These are phyloP conservation scores for Candida berthetii DNA, from an alignment of 805 yeast species.

Conservation along the genomic window DNA sequence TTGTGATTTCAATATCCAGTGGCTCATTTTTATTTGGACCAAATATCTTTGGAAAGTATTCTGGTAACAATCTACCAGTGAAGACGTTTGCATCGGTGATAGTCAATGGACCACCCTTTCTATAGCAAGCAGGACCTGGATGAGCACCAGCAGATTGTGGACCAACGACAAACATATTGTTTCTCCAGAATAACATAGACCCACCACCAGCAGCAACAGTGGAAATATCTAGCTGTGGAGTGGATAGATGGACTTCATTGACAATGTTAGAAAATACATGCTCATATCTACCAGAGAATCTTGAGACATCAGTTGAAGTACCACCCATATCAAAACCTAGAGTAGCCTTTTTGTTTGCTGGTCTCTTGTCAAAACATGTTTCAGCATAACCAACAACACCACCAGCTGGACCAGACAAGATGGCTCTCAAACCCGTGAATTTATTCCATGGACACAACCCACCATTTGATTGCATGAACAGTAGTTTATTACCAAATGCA, in stretches of 20 bases:
- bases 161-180: slow-evolving; percentile 37
- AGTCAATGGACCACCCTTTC: slow-evolving; percentile 42
- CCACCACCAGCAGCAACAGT: slow-evolving; percentile 36
- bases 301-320: slow-evolving; percentile 33
- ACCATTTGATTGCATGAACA: slow-evolving; percentile 57
- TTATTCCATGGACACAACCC: slow-evolving; percentile 47
- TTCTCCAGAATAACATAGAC: slow-evolving; percentile 24
- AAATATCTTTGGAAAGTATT: slow-evolving; percentile 37
- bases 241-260: slow-evolving; percentile 33
- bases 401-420: slow-evolving; percentile 57
- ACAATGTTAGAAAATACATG: slow-evolving; percentile 26
- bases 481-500: slow-evolving; percentile 30
- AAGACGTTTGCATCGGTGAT: slow-evolving; percentile 41
- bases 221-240: slow-evolving; percentile 32
- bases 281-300: slow-evolving; percentile 23
- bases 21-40: slow-evolving; percentile 37
- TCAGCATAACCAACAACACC: slow-evolving; percentile 54
- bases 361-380: slow-evolving; percentile 38
- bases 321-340: slow-evolving; percentile 39
- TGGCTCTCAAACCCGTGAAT: slow-evolving; percentile 46
- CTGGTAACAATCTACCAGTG: slow-evolving; percentile 34
- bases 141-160: slow-evolving; percentile 42
- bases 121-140: slow-evolving; percentile 44
- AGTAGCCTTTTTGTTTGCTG: slow-evolving; percentile 31
- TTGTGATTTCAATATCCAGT: slow-evolving; percentile 27